Evolutionary conservation across 345 rosid genomes (phyloP), one percentile per base, ranked within the genome.

Genomic region (Dimocarpus longan): DNA sequence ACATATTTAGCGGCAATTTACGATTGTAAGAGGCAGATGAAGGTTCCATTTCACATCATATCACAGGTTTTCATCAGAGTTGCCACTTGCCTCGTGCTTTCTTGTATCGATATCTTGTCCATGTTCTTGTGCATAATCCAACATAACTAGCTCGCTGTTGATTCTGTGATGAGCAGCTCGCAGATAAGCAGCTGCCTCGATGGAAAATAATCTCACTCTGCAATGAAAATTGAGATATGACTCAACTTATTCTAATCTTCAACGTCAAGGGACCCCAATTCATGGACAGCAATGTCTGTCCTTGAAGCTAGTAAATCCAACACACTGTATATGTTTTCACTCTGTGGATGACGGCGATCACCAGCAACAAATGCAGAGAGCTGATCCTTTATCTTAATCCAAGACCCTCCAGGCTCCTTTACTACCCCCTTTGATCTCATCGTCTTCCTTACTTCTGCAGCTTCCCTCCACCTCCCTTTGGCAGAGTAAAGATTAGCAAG

Each of bases 321-420:
- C 62, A 89, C 73, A 67, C 66, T 63, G 78, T 87, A 85, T 77
- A 93, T 88, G 50, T 88, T 85, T 78, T 88, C 92, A 79, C 82
- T 78, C 78, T 84, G 86, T 42, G 85, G 82, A 87, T 93, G 94
- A 42, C 81, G 71, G 15, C 69, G 78, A 83, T 94, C 95, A 40
- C 93, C 87, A 70, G 99, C 87, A n/a, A 87, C 88, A 85, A 92
- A 95, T 26, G 88, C 87, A 71, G 86, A 81, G 75, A 88, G 72
- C 57, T 5, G 76, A 76, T 90, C 91, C 80, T 84, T 88, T 66
- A 92, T 72, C 85, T 88, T 88, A 73, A 92, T 87, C 91, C 90
- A 93, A 75, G 99, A 91, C 91, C 93, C 90, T 70, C 99, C 97
- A 0, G 92, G 93, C 78, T 93, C 98, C 88, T 95, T 95, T 69